Base-by-base conservation (phyloP, 2,329 filamentous ascomycete species). In the Xylariaceae sp. region DNA sequence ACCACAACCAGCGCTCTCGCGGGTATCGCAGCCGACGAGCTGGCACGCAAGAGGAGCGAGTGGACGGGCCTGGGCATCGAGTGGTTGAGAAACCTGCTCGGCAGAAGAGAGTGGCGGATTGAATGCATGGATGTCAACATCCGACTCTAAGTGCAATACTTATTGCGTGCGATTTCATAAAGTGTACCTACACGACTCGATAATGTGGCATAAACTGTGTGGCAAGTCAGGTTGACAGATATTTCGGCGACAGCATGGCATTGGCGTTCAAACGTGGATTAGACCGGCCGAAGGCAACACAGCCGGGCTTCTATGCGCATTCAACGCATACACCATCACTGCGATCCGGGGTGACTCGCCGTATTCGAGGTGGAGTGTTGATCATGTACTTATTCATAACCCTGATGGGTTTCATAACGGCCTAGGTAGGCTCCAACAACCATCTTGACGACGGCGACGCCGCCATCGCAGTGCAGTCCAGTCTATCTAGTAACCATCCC, bases 81-180 rank as follows among this genome's bases (percentile, higher is more conserved):
- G 71, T 96, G 92, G 91, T 72, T 96, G 55, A 81, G 91, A 63
- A 91, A 84, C 65, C 71, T 95, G 47, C 71, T 96, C 47, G 92
- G 91, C 3, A 83, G 84, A 71, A 84, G 88, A 64, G 92, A 96
- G 70, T 95, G 92, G 89, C 83, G 88, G 63, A 81, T 99, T 60
- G 90, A 92, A 53, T 96, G 92, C 70, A 80, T 99, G 71, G 91
- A 96, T 71, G 82, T 97, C 29, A 85, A 92, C 64, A 84, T 97
- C 49, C 79, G 89, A 59, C 74, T 96, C 60, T 94, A 65, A 76
- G 39, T 29, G n/a, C n/a, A n/a, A n/a, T n/a, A n/a, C n/a, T n/a
- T n/a, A 32, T 29, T 13, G 5, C 22, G 18, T 43, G 41, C n/a
- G 18, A 40, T 29, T 43, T 29, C 19, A 26, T 16, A 36, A 6